Evolutionary conservation across 2,329 filamentous ascomycete genomes (phyloP).

Genomic region (Helicocarpus griseus): DNA sequence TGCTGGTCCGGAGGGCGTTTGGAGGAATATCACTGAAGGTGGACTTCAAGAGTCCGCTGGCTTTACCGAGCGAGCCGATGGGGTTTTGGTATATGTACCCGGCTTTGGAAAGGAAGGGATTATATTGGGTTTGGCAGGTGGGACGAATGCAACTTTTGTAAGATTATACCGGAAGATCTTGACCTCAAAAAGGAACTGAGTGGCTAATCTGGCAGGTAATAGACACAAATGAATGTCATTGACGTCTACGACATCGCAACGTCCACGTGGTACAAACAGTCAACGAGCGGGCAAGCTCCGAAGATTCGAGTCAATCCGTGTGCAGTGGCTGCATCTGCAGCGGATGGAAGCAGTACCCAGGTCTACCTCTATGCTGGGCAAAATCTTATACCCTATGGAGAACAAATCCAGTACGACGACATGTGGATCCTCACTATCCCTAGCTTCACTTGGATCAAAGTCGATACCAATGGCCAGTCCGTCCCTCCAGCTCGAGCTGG

Average conservation of each 20-base stretch:
- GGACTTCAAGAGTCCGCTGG: constrained; percentile 56
- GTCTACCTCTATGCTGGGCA: constrained; percentile 72
- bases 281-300: constrained; percentile 51
- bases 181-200: not conserved
- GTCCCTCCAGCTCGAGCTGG: constrained; percentile 54
- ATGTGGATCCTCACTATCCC: constrained; percentile 74
- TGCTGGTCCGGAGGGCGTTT: constrained; percentile 54
- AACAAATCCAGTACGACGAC: constrained; percentile 55
- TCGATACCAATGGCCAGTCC: constrained; percentile 41
- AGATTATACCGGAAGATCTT: constrained; percentile 16
- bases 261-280: constrained; percentile 64
- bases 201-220: not conserved
- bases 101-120: constrained; percentile 67
- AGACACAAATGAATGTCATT: constrained; percentile 60
- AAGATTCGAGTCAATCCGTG: constrained; percentile 56
- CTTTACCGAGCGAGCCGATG: constrained; percentile 66
- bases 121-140: constrained; percentile 67
- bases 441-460: constrained; percentile 68
- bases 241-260: constrained; percentile 71
- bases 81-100: constrained; percentile 63
- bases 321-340: constrained; percentile 61
- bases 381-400: constrained; percentile 54
- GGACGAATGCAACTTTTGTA: constrained; percentile 57
- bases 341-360: constrained; percentile 65
- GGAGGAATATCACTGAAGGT: constrained; percentile 64